Evolutionary conservation across 2,329 filamentous ascomycete genomes (phyloP).

Genomic region (Leptodontidium sp.): DNA sequence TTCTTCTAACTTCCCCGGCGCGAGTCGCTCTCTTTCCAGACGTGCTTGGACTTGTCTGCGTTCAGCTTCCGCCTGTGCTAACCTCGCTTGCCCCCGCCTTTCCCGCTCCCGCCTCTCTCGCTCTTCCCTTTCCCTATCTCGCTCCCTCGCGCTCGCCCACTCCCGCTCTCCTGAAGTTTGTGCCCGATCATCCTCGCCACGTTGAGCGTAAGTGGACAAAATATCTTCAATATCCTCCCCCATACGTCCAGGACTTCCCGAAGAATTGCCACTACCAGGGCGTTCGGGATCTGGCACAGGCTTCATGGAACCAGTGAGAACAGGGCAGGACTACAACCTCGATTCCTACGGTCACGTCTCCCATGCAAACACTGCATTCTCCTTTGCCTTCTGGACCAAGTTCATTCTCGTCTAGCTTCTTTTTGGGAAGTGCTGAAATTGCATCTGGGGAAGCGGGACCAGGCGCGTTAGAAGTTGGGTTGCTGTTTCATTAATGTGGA

Average conservation of each 20-base stretch:
- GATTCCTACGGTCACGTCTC: constrained; percentile 76
- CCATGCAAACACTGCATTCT: constrained; percentile 96
- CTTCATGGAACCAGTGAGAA: constrained; percentile 91
- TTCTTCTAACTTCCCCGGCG: background rate
- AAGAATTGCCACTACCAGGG: background rate
- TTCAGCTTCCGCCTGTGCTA: constrained; percentile 9
- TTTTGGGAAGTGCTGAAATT: constrained; percentile 77
- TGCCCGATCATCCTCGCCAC: background rate
- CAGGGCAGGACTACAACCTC: constrained; percentile 84
- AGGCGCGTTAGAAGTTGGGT: constrained; percentile 75
- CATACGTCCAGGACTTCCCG: background rate
- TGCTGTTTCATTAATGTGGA: constrained; percentile 88
- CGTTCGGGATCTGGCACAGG: constrained; percentile 68
- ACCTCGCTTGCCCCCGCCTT: background rate
- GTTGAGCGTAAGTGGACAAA: background rate
- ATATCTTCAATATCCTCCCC: background rate
- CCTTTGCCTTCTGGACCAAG: constrained; percentile 69
- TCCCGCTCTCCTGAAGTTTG: constrained; percentile 4
- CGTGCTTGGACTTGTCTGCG: constrained; percentile 9
- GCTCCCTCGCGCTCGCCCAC: background rate
- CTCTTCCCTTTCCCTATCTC: constrained; percentile 3
- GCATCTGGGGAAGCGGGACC: constrained; percentile 81
- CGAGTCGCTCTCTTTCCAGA: background rate
- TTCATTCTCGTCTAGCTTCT: constrained; percentile 74
- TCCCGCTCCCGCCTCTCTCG: background rate